Evolutionary conservation across 306 rosid genomes (phyloP), one percentile per base, ranked within the genome.

Genomic region (Cucumis cinereus): DNA sequence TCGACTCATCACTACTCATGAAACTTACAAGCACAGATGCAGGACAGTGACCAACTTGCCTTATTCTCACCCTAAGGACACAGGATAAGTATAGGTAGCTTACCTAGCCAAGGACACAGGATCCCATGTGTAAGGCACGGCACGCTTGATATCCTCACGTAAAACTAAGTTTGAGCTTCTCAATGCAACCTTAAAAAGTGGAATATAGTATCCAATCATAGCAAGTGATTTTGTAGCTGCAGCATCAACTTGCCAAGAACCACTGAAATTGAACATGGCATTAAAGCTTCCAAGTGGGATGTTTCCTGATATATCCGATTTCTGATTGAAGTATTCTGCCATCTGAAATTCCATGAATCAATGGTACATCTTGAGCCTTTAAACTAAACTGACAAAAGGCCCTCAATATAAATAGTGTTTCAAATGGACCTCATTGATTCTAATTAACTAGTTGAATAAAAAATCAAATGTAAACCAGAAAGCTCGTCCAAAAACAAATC

Each of bases 51-150:
- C 36, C 22, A 24, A 68, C 55, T 40, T 43, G 11, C 55, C 74
- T 43, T 23, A 68, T 41, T 43, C 35, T 43, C 36, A 22, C 56
- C 74, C 35, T 68, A 47, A n/a, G n/a, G n/a, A n/a, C n/a, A n/a
- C n/a, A n/a, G n/a, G 41, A 47, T n/a, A 35, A 61, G 19, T 9
- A 67, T 67, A 70, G 68, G 15, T 79, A 50, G 59, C 76, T 84
- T 77, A 93, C 98, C 96, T 91, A 43, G 98, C 98, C 85, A 93
- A 86, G 56, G 96, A 87, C 75, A 93, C 84, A 64, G 97, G 96
- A 88, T 93, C 98, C 98, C 98, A 93, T 22, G 98, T 82, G 80
- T 89, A 80, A 77, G 98, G 97, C 86, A 91, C 97, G 55, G 97
- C 96, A 43, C 63, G 91, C 71, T 82, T 93, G 77, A 93, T 81